Conservation (phyloP, 1,139 yeast genomes). For the Geotrichum fermentans region DNA sequence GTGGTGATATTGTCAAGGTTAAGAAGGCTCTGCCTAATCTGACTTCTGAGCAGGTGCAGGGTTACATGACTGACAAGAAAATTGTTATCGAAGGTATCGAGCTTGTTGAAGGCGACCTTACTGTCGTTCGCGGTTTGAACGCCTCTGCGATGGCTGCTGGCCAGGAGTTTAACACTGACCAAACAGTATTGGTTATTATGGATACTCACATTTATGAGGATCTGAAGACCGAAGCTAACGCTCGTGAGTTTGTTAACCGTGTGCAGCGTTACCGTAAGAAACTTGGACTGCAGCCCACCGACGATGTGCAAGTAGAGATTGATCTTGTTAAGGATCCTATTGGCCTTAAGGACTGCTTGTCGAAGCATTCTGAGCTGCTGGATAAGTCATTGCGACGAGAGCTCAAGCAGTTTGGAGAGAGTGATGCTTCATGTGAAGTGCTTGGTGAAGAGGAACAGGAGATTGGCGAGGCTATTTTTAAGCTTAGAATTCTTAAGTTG, state of each 20-base stretch:
- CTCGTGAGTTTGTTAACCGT: slow-evolving; percentile 94
- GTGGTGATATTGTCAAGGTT: slow-evolving; percentile 88
- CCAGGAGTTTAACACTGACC: slow-evolving; percentile 79
- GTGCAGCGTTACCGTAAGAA: slow-evolving; percentile 97
- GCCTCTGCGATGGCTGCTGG: slow-evolving; percentile 56
- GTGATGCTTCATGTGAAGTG: slow-evolving; percentile 31
- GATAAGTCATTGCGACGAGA: slow-evolving; percentile 71
- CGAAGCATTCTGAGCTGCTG: slow-evolving; percentile 61
- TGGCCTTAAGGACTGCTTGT: slow-evolving; percentile 59
- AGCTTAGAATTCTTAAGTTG: slow-evolving; percentile 69
- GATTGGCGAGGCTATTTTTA: slow-evolving; percentile 79
- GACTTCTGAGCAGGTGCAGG: slow-evolving; percentile 75
- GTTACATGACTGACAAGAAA: slow-evolving; percentile 66
- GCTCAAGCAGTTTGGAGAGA: slow-evolving; percentile 26
- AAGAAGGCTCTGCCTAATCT: slow-evolving; percentile 86
- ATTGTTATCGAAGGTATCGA: slow-evolving; percentile 85
- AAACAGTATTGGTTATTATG: slow-evolving; percentile 81
- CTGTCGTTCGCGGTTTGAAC: slow-evolving; percentile 84
- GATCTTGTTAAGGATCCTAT: slow-evolving; percentile 60
- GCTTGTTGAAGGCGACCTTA: slow-evolving; percentile 79
- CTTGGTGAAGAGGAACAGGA: slow-evolving; percentile 87
- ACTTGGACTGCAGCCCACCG: slow-evolving; percentile 91
- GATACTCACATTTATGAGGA: slow-evolving; percentile 87
- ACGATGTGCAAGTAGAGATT: slow-evolving; percentile 87
- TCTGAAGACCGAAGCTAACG: slow-evolving; percentile 86